Conservation (phyloP, 106 monocot genomes). For the Platanthera zijinensis region DNA sequence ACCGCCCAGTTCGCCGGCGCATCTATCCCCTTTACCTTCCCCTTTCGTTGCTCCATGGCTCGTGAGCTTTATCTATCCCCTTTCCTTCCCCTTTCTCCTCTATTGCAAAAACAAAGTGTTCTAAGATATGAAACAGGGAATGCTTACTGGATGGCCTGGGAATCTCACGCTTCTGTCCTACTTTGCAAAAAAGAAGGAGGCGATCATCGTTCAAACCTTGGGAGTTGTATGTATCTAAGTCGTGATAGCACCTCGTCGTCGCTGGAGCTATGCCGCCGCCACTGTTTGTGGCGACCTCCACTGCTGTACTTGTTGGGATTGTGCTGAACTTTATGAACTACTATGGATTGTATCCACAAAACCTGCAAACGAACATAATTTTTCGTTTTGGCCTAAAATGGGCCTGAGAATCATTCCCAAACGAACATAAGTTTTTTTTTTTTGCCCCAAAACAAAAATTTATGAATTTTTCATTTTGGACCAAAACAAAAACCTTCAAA, state of each 20-base stretch:
- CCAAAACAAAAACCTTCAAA: no score
- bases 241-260: conserved; percentile 67
- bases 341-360: conserved; percentile 47
- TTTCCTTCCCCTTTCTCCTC: neutral
- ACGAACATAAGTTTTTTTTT: no score
- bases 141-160: conserved; percentile 78
- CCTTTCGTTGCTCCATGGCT: conserved; percentile 81
- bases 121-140: conserved; percentile 37
- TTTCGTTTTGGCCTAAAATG: no score
- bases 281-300: conserved; percentile 46
- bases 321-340: conserved; percentile 81
- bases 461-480: no score
- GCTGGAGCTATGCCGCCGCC: conserved; percentile 65
- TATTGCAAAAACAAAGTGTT: neutral
- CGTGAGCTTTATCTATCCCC: conserved; percentile 17
- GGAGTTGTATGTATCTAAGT: conserved; percentile 75
- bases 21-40: conserved; percentile 69
- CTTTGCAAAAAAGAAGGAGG: conserved; percentile 93
- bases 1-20: conserved; percentile 74
- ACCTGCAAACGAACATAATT: no score
- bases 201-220: conserved; percentile 66
- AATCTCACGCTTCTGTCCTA: conserved; percentile 83
- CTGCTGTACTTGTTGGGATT: conserved; percentile 51
- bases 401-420: no score
- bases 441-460: no score